Evolutionary conservation across 164 flowering plant species (phyloP).

Genomic region (Taxillus chinensis): DNA sequence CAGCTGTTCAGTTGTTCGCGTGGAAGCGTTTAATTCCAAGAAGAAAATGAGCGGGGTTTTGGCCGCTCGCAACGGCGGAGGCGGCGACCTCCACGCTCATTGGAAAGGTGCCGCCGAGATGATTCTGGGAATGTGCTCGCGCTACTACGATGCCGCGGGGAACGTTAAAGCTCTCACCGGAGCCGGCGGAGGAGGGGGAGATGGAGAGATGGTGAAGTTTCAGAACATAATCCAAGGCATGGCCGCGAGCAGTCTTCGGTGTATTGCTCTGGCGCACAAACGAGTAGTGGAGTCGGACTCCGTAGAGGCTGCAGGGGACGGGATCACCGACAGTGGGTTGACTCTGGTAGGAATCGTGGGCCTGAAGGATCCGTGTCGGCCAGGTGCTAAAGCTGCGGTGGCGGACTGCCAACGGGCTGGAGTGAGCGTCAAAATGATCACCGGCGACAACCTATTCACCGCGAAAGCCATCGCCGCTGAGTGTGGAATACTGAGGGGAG

Average conservation of each 20-base stretch:
- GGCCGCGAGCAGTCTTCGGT: slow-evolving; percentile 57
- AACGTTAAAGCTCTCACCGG: slow-evolving; percentile 9
- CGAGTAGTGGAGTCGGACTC: slow-evolving; percentile 6
- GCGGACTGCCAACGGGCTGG: slow-evolving; percentile 41
- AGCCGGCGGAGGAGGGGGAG: slow-evolving; percentile 4
- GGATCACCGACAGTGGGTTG: slow-evolving; percentile 24
- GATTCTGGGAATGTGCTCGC: slow-evolving; percentile 46
- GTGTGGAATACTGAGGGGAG: slow-evolving; percentile 40
- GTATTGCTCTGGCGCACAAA: slow-evolving; percentile 53
- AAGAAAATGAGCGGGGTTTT: slow-evolving; percentile 48
- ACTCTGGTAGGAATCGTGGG: slow-evolving; percentile 43
- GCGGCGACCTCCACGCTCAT: slow-evolving; percentile 25
- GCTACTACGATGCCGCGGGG: slow-evolving; percentile 30
- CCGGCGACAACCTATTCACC: slow-evolving; percentile 56
- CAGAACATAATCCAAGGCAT: slow-evolving; percentile 35
- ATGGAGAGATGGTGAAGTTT: slow-evolving; percentile 11
- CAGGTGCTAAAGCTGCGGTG: slow-evolving; percentile 43
- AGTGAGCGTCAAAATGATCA: slow-evolving; percentile 49
- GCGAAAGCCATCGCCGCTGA: slow-evolving; percentile 59
- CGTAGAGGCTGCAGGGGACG: slow-evolving; percentile 3
- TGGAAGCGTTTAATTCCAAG: slow-evolving; percentile 55
- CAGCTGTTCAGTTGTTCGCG: slow-evolving; percentile 20
- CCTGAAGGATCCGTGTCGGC: slow-evolving; percentile 51
- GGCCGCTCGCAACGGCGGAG: slow-evolving; percentile 20
- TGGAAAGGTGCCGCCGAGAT: slow-evolving; percentile 75